Evolutionary conservation across 2,329 filamentous ascomycete species (phyloP).

Genomic region (Pleoardoris graminearum): DNA sequence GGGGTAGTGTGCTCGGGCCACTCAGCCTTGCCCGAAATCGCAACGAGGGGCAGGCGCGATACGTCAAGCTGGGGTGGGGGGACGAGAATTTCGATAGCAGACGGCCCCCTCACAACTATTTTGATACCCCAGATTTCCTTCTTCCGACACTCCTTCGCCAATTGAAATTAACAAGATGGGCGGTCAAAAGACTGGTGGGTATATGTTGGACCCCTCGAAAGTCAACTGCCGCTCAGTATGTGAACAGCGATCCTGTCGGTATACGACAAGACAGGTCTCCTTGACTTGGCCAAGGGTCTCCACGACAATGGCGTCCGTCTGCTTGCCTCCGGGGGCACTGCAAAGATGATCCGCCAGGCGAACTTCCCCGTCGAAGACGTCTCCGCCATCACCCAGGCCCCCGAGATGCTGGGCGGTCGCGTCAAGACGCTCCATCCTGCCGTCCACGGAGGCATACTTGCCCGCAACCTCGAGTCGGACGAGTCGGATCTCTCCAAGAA

Average conservation of each 20-base stretch:
- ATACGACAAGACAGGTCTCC: conserved; percentile 87
- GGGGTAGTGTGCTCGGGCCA: conserved; percentile 8
- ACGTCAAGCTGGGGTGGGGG: conserved; percentile 23
- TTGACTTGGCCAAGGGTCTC: conserved; percentile 45
- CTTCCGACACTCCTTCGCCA: conserved; percentile 14
- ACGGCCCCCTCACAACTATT: conserved; percentile 14
- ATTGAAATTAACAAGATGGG: conserved; percentile 34
- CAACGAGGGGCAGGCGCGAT: conserved; percentile 18
- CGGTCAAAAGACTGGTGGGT: conserved; percentile 44
- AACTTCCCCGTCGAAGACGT: conserved; percentile 97
- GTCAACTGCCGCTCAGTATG: conserved; percentile 7
- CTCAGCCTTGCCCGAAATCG: conserved; percentile 19
- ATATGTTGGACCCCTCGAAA: too few species aligned
- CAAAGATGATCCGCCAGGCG: conserved; percentile 94
- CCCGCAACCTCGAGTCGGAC: conserved; percentile 90
- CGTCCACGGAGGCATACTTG: conserved; percentile 82
- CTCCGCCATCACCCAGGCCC: conserved; percentile 89
- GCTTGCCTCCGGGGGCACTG: conserved; percentile 91
- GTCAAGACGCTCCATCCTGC: conserved; percentile 97
- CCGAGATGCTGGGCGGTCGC: conserved; percentile 91
- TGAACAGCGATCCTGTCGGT: conserved; percentile 84
- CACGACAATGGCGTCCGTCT: conserved; percentile 55
- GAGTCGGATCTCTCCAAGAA: conserved; percentile 80
- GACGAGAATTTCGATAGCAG: conserved; percentile 23
- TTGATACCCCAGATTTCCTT: conserved; percentile 24